Evolutionary conservation across 768 basidiomycete genomes (phyloP).

Genomic region (Suillus alpinus): DNA sequence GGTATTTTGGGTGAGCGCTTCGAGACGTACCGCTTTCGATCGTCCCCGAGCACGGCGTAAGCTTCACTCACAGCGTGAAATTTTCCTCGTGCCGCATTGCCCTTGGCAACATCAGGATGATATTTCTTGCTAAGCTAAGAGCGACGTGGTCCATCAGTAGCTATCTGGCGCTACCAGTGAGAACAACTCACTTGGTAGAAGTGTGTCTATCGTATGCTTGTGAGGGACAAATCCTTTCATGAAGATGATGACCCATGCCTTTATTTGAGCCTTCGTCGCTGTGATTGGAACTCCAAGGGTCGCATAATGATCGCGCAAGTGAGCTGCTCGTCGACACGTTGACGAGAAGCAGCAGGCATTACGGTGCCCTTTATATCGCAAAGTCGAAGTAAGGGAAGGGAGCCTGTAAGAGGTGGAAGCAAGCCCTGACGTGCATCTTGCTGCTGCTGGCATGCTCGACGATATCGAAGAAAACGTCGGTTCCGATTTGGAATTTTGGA

Average conservation of each 20-base stretch:
- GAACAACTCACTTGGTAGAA: constrained; percentile 28
- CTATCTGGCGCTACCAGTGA: neutral
- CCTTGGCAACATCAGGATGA: constrained; percentile 44
- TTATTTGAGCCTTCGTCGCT: constrained; percentile 33
- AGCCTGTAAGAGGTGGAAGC: constrained; percentile 1
- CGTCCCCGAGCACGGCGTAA: constrained; percentile 43
- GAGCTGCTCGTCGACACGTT: constrained; percentile 9
- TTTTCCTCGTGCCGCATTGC: constrained; percentile 35
- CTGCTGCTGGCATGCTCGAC: neutral
- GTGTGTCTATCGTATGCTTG: constrained; percentile 16
- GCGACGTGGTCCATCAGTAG: neutral
- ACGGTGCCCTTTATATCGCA: neutral
- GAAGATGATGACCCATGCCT: constrained; percentile 14
- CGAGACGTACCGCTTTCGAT: constrained; percentile 38
- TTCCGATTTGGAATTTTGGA: neutral
- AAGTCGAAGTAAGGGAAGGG: neutral
- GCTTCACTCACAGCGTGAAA: constrained; percentile 49
- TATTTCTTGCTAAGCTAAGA: constrained; percentile 45
- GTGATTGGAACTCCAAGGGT: constrained; percentile 23
- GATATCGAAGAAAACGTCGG: neutral
- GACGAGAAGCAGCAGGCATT: constrained; percentile 20
- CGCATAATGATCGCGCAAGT: constrained; percentile 26
- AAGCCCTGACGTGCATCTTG: neutral
- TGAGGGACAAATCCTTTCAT: constrained; percentile 4
- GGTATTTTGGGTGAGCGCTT: too few species aligned